Conservation (phyloP, 1,139 yeast genomes). For the Geotrichum bryndzae region DNA sequence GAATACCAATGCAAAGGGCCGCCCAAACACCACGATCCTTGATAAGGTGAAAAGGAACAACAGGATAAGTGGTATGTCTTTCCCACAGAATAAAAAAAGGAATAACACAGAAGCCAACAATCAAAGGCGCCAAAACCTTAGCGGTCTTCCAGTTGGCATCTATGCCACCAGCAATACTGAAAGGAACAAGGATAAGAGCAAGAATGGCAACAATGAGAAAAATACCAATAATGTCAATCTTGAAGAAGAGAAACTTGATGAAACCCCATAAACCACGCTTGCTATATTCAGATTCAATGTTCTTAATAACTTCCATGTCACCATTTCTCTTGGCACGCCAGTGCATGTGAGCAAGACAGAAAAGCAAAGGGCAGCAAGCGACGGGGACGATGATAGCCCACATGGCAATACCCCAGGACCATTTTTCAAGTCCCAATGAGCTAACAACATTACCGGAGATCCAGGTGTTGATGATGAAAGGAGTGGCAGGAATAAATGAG, state of each 20-base stretch:
- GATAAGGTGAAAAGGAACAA: conserved; percentile 51
- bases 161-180: conserved; percentile 59
- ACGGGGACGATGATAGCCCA: conserved; percentile 76
- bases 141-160: conserved; percentile 48
- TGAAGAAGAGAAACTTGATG: conserved; percentile 39
- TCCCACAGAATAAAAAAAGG: conserved; percentile 57
- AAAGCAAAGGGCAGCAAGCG: conserved; percentile 51
- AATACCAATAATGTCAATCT: conserved; percentile 51
- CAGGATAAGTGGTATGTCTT: conserved; percentile 48
- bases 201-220: conserved; percentile 45
- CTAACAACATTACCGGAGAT: conserved; percentile 53
- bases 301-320: conserved; percentile 39
- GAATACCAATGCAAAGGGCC: conserved; percentile 48
- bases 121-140: conserved; percentile 57
- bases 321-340: conserved; percentile 46
- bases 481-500: conserved; percentile 60
- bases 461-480: conserved; percentile 74
- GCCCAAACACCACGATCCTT: conserved; percentile 67
- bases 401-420: conserved; percentile 75
- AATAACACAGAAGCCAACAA: conserved; percentile 52
- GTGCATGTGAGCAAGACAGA: conserved; percentile 52
- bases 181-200: conserved; percentile 46
- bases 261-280: conserved; percentile 29
- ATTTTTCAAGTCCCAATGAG: conserved; percentile 37
- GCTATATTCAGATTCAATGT: conserved; percentile 29